Evolutionary conservation across 2,329 filamentous ascomycete genomes (phyloP).

Genomic region (Ophidiomyces ophidiicola): DNA sequence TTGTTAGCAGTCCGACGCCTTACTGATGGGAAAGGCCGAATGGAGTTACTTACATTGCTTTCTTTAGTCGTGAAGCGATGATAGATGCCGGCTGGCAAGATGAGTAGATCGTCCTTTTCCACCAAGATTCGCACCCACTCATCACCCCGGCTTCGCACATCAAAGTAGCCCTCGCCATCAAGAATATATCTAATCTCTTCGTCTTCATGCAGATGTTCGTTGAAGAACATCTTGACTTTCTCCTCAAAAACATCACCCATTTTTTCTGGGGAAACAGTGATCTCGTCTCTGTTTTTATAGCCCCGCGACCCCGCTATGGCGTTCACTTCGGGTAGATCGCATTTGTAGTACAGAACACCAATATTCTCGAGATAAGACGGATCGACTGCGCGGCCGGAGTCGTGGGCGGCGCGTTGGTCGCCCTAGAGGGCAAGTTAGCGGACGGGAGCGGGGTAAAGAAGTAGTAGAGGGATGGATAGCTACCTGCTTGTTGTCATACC

Average conservation of each 20-base stretch:
- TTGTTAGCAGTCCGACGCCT: neutral
- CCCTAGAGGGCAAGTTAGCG: slow-evolving; percentile 44
- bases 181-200: slow-evolving; percentile 95
- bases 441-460: neutral
- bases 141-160: slow-evolving; percentile 71
- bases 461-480: slow-evolving; percentile 14
- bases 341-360: slow-evolving; percentile 67
- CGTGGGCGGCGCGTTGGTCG: slow-evolving; percentile 84
- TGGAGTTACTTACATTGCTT: slow-evolving; percentile 57
- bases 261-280: slow-evolving; percentile 71
- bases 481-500: slow-evolving; percentile 56
- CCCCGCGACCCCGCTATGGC: slow-evolving; percentile 58
- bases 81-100: slow-evolving; percentile 89
- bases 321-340: slow-evolving; percentile 57
- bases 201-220: slow-evolving; percentile 94
- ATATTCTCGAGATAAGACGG: slow-evolving; percentile 55
- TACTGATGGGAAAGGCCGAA: neutral
- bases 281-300: slow-evolving; percentile 92
- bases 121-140: slow-evolving; percentile 80
- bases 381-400: slow-evolving; percentile 62
- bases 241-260: slow-evolving; percentile 83
- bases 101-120: slow-evolving; percentile 79
- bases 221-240: slow-evolving; percentile 87
- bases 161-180: slow-evolving; percentile 81
- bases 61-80: slow-evolving; percentile 94